Conservation (phyloP, 495 filamentous ascomycete genomes). For the Lasiosphaeria ovina region DNA sequence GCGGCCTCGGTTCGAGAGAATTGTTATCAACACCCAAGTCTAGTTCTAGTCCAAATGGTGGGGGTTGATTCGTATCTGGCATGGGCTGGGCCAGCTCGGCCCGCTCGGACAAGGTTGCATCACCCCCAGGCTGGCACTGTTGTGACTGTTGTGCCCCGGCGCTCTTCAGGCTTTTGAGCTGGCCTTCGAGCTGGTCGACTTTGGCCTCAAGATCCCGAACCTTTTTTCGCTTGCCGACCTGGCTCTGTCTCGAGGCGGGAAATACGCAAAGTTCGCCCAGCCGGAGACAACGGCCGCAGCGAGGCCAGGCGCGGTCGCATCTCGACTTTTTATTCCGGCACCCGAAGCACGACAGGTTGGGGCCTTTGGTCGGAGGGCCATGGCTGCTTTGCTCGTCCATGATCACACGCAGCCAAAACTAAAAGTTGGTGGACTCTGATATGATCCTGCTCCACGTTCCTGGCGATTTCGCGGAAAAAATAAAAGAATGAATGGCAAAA, state of each 20-base stretch:
- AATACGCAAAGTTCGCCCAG: conserved; percentile 65
- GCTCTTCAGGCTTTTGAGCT: not conserved
- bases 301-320: conserved; percentile 57
- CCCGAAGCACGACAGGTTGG: conserved; percentile 35
- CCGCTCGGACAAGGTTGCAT: not conserved
- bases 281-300: conserved; percentile 63
- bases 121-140: not conserved
- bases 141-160: not conserved
- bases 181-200: conserved; percentile 30
- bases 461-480: too few relatives aligned
- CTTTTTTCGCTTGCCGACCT: conserved; percentile 69
- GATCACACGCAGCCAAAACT: too few relatives aligned
- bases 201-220: conserved; percentile 70
- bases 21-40: not conserved
- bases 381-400: too few relatives aligned
- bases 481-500: too few relatives aligned
- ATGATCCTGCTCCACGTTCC: too few relatives aligned
- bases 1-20: not conserved
- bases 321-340: conserved; percentile 48
- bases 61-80: not conserved
- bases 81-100: not conserved
- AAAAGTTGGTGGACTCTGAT: too few relatives aligned
- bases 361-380: not conserved
- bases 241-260: conserved; percentile 69
- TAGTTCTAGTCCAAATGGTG: not conserved